Evolutionary conservation across 73 alveolate species (phyloP), one percentile per base, ranked within the genome.

Genomic region (Paramecium primaurelia): DNA sequence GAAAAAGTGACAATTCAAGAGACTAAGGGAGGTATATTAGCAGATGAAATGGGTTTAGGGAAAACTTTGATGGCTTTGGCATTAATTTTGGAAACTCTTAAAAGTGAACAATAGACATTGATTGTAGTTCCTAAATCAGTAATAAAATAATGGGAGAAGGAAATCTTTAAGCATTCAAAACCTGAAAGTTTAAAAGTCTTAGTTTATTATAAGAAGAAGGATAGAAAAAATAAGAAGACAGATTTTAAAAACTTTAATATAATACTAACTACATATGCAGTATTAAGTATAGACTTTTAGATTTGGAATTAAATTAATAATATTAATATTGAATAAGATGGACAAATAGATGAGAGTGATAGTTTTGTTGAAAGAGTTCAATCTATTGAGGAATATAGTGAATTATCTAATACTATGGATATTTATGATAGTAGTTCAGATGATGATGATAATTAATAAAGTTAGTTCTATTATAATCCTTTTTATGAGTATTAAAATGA

Each of bases 11-110:
- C 47, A 59, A 42, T 75, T 26, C 25, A 59, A 44, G 77, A 84
- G 22, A 89, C 93, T n/a, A 86, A 87, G 64, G 98, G 98, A 28
- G 95, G 97, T 51, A 94, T 95, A 38, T 86, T 95, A 12, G 98
- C 97, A 0, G 98, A 95, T 75, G 98, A 95, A 58, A 95, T 95
- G 98, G 97, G 98, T 22, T 77, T 95, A 16, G 98, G 98, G 14
- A 95, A 95, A 86, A 95, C 98, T 1, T 91, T 95, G 6, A 93
- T 92, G 97, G 89, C 91, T 25, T 34, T 93, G 16, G 75, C 94
- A 0, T 77, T 93, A 36, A 92, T 93, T 22, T 92, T 45, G 30
- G 71, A 80, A 26, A 45, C 91, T 26, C 71, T 22, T 25, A 92
- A 92, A 36, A 77, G 93, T 7, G 95, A 71, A 10, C 86, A 95